phyloP scores from a whole-genome alignment of 2,329 filamentous ascomycete genomes.

The Aspergillus unguis region DNA sequence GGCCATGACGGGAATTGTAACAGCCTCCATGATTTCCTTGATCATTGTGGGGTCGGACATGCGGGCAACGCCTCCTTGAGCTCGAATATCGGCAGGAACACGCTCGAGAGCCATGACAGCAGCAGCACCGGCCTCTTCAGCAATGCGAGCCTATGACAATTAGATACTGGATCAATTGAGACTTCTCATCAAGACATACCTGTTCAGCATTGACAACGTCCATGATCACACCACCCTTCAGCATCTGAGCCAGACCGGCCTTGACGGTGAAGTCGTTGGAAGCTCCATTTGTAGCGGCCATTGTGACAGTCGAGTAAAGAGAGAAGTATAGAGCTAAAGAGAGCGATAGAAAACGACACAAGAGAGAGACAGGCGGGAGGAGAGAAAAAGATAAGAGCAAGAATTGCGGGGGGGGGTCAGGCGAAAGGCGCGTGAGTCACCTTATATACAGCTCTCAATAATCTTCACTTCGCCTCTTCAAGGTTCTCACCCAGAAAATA shows the following conservation, averaged over 20 bases:
- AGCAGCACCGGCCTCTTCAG: constrained; percentile 90
- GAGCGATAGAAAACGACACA: constrained; percentile 2
- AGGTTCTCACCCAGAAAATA: not conserved
- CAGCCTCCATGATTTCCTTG: constrained; percentile 87
- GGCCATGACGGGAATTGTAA: constrained; percentile 98
- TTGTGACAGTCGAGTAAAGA: constrained; percentile 20
- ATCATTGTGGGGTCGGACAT: constrained; percentile 97
- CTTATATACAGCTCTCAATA: constrained; percentile 1
- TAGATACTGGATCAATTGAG: not conserved
- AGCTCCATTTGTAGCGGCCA: constrained; percentile 35
- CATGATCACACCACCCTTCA: constrained; percentile 99
- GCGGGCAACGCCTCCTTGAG: constrained; percentile 85
- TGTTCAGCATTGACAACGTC: constrained; percentile 91
- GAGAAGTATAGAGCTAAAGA: constrained; percentile 7
- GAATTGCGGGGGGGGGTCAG: constrained; percentile 1
- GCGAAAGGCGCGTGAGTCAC: constrained; percentile 21
- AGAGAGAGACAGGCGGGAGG: constrained; percentile 6
- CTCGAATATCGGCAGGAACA: constrained; percentile 92
- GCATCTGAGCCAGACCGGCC: constrained; percentile 92
- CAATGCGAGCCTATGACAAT: constrained; percentile 73
- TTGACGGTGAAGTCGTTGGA: constrained; percentile 78
- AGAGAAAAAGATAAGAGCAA: constrained; percentile 12
- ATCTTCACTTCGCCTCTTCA: constrained; percentile 1
- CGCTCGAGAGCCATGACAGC: constrained; percentile 99
- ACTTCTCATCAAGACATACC: constrained; percentile 40